Evolutionary conservation across 2,329 filamentous ascomycete species (phyloP).

Genomic region (Pseudodiploospora longispora): DNA sequence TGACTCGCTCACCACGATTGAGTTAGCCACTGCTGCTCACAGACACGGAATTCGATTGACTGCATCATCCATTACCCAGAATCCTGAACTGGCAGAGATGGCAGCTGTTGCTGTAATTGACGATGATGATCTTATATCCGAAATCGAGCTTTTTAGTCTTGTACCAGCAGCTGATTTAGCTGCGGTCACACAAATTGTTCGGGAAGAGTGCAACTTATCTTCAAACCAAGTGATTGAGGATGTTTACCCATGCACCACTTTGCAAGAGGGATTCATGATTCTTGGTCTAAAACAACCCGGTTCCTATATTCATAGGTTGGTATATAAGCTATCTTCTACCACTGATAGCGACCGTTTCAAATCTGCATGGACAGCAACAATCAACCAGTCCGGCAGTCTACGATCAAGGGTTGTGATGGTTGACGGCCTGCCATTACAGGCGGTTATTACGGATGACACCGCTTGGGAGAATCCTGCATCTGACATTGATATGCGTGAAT

Average conservation of each 20-base stretch:
- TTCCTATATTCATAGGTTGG: constrained; percentile 18
- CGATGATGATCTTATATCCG: background rate
- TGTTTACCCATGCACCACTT: constrained; percentile 26
- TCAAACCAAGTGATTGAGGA: constrained; percentile 19
- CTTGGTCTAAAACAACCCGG: constrained; percentile 16
- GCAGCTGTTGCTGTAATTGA: background rate
- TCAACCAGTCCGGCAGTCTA: background rate
- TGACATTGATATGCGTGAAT: background rate
- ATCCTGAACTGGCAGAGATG: constrained; percentile 2
- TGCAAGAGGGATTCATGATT: constrained; percentile 29
- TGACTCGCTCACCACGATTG: constrained; percentile 2
- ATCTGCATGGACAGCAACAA: constrained; percentile 16
- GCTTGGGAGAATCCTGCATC: background rate
- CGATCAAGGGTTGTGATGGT: constrained; percentile 2
- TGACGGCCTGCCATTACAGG: background rate
- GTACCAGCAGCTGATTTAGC: background rate
- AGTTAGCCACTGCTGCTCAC: constrained; percentile 3
- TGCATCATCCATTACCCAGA: background rate
- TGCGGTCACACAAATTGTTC: background rate
- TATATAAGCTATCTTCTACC: constrained; percentile 12
- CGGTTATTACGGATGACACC: constrained; percentile 2
- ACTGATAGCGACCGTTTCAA: constrained; percentile 17
- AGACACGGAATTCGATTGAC: constrained; percentile 3
- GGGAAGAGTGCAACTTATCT: background rate
- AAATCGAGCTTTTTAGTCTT: background rate